Percentiles rank a stretch among this genome's conserved stretches.
phyloP scores from a whole-genome alignment of 176 grass and related monocot genomes.

The Carex littledalei region DNA sequence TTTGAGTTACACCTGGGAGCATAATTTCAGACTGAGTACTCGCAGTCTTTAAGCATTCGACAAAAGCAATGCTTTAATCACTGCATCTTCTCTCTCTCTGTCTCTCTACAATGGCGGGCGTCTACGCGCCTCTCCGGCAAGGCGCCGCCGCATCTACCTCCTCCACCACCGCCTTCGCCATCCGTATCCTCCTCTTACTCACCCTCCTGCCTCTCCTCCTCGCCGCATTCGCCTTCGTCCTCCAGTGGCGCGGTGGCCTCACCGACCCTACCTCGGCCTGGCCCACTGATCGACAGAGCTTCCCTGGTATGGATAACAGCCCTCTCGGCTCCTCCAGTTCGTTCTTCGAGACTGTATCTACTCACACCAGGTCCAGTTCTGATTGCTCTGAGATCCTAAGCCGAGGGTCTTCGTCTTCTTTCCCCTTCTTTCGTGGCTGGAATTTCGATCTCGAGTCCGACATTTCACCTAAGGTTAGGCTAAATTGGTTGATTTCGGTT shows the following conservation, averaged over 20 bases:
- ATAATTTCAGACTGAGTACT: too few relatives aligned
- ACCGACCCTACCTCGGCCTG: constrained; percentile 64
- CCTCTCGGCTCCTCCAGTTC: constrained; percentile 53
- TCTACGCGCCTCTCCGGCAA: constrained; percentile 28
- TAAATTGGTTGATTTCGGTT: background rate
- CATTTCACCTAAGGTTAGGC: constrained; percentile 56
- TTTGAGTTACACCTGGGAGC: too few relatives aligned
- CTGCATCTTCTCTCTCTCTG: background rate
- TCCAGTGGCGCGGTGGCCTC: constrained; percentile 96
- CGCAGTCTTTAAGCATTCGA: background rate
- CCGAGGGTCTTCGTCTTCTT: constrained; percentile 55
- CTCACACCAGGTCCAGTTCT: constrained; percentile 37
- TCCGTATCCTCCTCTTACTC: constrained; percentile 71
- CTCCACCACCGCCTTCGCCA: constrained; percentile 42
- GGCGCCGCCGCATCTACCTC: background rate
- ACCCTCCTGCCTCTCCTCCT: constrained; percentile 82
- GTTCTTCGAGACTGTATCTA: constrained; percentile 25
- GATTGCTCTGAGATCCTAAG: constrained; percentile 92
- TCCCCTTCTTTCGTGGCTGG: constrained; percentile 84
- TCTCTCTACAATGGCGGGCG: constrained; percentile 48
- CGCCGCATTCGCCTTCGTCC: constrained; percentile 83
- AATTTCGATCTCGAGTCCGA: constrained; percentile 58
- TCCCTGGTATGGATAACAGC: constrained; percentile 90
- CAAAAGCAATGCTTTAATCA: background rate
- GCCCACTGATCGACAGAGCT: constrained; percentile 69